Evolutionary conservation across 768 basidiomycete genomes (phyloP), one percentile per base, ranked within the genome.

Genomic region (Tremella mesenterica): DNA sequence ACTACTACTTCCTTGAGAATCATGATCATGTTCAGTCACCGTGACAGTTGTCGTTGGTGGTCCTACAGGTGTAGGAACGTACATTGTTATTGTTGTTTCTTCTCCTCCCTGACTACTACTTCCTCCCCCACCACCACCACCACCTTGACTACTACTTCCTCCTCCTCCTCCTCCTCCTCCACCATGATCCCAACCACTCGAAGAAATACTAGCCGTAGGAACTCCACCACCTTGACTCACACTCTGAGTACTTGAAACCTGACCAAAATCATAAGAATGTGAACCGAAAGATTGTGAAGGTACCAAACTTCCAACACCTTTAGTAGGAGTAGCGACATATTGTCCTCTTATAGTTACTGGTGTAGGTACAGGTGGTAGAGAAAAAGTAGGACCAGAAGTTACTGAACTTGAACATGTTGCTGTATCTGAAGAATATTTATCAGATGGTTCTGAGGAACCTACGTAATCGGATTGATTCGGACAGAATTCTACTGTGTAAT

Each of bases 401-500:
- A 41, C 38, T 23, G 4, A 18, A 8, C n/a, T 18, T 23, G 38
- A 18, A 23, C 38, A 41, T 23, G 38, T 41, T 23, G 38, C 38
- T 23, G 38, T 41, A 23, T 41, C 38, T 23, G 38, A 18, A n/a
- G n/a, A n/a, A n/a, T 23, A 41, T 14, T 41, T n/a, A 16, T 23
- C 23, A 8, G 38, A 41, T 8, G n/a, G n/a, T n/a, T 23, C 38
- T 5, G 38, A 33, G 10, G 48, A 34, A n/a, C 60, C 60, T 4
- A 58, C 52, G 26, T 56, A 64, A 43, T 58, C 59, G 12, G 54
- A 43, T 5, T 50, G 43, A 23, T 41, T 20, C 10, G 63, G 59
- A 39, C 60, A 61, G 48, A 61, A 59, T 21, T 53, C 54, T 31
- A 59, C 49, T n/a, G 50, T 57, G 44, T 61, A 64, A 52, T 64